Evolutionary conservation across 208 protist genomes (phyloP).

Genomic region (Crithidia expoeki): DNA sequence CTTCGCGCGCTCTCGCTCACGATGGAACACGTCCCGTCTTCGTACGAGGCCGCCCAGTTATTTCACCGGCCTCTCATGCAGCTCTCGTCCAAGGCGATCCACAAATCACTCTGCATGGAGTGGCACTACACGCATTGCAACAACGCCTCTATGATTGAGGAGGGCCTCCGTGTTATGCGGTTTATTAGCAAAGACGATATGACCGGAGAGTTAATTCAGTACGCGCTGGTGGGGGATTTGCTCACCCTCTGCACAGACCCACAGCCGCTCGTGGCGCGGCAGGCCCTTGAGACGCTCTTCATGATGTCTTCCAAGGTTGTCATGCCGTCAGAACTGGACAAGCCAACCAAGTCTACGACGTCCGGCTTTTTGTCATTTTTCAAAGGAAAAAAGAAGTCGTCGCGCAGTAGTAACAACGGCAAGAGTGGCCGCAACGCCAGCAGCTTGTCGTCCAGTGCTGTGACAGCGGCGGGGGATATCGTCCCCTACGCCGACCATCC

Average conservation of each 20-base stretch:
- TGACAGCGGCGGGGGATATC: conserved; percentile 20
- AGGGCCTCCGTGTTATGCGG: conserved; percentile 78
- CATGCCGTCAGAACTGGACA: conserved; percentile 69
- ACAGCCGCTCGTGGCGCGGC: conserved; percentile 60
- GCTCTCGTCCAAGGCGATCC: conserved; percentile 50
- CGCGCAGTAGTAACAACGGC: neutral
- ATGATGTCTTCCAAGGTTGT: conserved; percentile 77
- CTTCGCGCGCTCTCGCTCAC: conserved; percentile 81
- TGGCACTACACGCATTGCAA: conserved; percentile 60
- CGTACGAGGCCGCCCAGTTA: conserved; percentile 50
- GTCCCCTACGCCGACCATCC: conserved; percentile 53
- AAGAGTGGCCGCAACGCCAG: conserved; percentile 12
- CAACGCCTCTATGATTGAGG: conserved; percentile 67
- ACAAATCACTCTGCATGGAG: conserved; percentile 54
- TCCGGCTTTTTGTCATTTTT: conserved; percentile 50
- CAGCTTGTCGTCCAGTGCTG: neutral
- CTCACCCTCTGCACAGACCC: conserved; percentile 67
- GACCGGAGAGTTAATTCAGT: conserved; percentile 59
- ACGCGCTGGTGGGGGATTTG: conserved; percentile 68
- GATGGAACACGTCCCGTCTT: conserved; percentile 82
- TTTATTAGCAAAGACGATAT: conserved; percentile 81
- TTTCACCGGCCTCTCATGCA: conserved; percentile 62
- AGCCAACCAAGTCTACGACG: conserved; percentile 26
- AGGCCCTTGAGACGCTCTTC: conserved; percentile 76
- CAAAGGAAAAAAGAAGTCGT: conserved; percentile 45